Evolutionary conservation across 1,284 basidiomycete genomes (phyloP), one percentile per base, ranked within the genome.

Genomic region (Stygiomarasmius scandens): DNA sequence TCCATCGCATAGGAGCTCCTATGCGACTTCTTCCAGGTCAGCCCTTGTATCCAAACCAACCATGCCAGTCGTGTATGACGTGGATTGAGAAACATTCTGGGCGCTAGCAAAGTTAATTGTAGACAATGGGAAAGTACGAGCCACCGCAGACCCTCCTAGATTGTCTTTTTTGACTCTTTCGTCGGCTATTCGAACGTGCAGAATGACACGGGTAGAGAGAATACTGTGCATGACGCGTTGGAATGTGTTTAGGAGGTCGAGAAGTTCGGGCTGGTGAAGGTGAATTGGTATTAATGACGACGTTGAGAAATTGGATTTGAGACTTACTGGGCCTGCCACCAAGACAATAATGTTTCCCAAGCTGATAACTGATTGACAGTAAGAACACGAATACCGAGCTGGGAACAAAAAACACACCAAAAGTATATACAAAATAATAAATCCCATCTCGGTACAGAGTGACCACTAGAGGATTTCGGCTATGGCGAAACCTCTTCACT

Each of bases 361-460:
- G 3, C 62, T 66, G 11, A 63, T 55, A 2, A 63, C 61, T 63
- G 16, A 48, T 22, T 3, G 22, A 38, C 32, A 50, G 20, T 10
- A 48, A 20, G 12, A 25, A 19, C 29, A 9, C 24, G 25, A 5
- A 27, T 47, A 14, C n/a, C 25, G 5, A 12, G 12, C 6, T 32
- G 6, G 29, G 29, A 32, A n/a, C 2, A 19, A 19, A 5, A 20
- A 22, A 57, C 60, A 32, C 27, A 65, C 67, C 8, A 52, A 61
- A 63, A n/a, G 67, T 41, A 52, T 62, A 64, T 2, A 67, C 49
- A 36, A 64, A 69, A 46, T 67, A 67, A 16, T 59, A 61, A n/a
- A 67, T 63, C 1, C 67, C 65, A 54, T 67, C 66, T 14, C 56
- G 56, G 32, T 60, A 66, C 4, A 66, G 36, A 10, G 60, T 61